Evolutionary conservation across 371 early-diverging fungal species (phyloP), one percentile per base, ranked within the genome.

Genomic region (Cladochytrium tenue): DNA sequence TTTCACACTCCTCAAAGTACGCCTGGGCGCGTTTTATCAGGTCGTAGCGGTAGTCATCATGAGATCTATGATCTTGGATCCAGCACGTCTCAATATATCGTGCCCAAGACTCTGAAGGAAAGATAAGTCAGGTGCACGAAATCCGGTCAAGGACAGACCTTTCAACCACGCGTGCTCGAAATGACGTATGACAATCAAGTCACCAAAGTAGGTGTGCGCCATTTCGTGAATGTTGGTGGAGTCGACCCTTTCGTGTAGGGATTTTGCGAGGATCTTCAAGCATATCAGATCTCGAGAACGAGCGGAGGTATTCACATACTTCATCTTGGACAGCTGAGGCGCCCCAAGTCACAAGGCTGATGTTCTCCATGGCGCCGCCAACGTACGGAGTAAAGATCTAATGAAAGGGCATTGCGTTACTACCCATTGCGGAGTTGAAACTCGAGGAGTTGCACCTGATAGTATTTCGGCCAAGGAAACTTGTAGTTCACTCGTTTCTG

Each of bases 101-200:
- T 4, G 88, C 88, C 86, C 86, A 88, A 27, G 80, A 76, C 72
- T 86, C 88, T n/a, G n/a, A n/a, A n/a, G n/a, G n/a, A n/a, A n/a
- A n/a, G n/a, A n/a, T n/a, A n/a, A n/a, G n/a, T n/a, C n/a, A n/a
- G n/a, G n/a, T n/a, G n/a, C n/a, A n/a, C n/a, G n/a, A n/a, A n/a
- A n/a, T n/a, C n/a, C n/a, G n/a, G n/a, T n/a, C n/a, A n/a, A n/a
- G n/a, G n/a, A n/a, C n/a, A n/a, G n/a, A n/a, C n/a, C n/a, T 74
- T 86, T 88, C n/a, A 85, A 61, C 88, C 88, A 88, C 20, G 74
- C 87, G 72, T 87, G 86, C 59, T 88, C 88, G 73, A 86, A 88
- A 71, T 85, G 82, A 53, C 83, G 70, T 32, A 84, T 83, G 13
- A 83, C 84, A 33, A 85, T 51, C 27, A 84, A 53, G 67, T 87